A percentile compares a stretch with the other conserved stretches of the same genome.
Evolutionary conservation across 257 asterid genomes (phyloP).

Genomic region (Salvia splendens): DNA sequence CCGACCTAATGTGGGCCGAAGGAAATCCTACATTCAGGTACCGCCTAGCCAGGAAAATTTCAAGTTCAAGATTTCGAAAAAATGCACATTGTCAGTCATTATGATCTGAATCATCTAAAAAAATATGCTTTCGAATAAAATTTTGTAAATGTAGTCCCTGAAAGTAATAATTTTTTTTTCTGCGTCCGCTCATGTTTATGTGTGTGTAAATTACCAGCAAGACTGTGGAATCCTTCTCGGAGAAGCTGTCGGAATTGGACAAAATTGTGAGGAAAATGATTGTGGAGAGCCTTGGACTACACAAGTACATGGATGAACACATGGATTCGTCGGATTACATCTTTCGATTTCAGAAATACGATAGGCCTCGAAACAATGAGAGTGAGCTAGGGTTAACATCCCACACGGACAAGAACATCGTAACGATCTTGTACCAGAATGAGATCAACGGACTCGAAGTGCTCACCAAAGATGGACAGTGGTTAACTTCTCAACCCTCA

Average conservation of each 20-base stretch:
- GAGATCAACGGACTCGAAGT: slow-evolving; percentile 47
- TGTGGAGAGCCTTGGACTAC: slow-evolving; percentile 49
- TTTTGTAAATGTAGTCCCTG: too few relatives aligned
- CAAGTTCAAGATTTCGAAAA: too few relatives aligned
- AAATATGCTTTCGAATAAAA: too few relatives aligned
- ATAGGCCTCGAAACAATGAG: slow-evolving; percentile 39
- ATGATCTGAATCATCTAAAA: too few relatives aligned
- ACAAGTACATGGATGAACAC: slow-evolving; percentile 58
- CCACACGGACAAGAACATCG: slow-evolving; percentile 50
- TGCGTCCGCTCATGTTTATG: too few relatives aligned
- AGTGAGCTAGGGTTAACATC: slow-evolving; percentile 44
- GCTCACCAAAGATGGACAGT: slow-evolving; percentile 47
- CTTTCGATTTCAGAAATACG: slow-evolving; percentile 53
- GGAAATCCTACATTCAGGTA: slow-evolving; percentile 60
- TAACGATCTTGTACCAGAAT: slow-evolving; percentile 47
- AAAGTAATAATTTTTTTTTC: too few relatives aligned
- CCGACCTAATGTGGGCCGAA: slow-evolving; percentile 54
- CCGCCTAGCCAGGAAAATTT: too few relatives aligned
- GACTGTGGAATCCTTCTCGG: slow-evolving; percentile 34
- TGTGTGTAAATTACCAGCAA: slow-evolving; percentile 32
- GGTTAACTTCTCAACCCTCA: slow-evolving; percentile 50
- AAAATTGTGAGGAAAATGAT: slow-evolving; percentile 50
- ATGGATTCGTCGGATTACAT: slow-evolving; percentile 48
- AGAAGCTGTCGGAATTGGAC: slow-evolving; percentile 49
- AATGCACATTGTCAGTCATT: too few relatives aligned